These are phyloP conservation scores for Candida peoriensis DNA, from an alignment of 805 yeast genomes.

Conservation along the genomic window DNA sequence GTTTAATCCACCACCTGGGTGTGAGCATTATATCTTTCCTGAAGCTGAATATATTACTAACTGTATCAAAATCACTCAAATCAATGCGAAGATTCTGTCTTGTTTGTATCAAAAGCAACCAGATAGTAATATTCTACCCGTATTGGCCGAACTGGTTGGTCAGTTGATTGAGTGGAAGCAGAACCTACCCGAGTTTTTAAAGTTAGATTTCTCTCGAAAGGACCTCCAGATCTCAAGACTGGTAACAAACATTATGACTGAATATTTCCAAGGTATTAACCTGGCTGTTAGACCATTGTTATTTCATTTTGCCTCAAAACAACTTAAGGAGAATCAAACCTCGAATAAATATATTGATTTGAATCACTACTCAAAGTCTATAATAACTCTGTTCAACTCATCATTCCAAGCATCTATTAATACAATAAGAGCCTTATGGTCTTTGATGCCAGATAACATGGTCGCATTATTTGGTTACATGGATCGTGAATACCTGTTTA, in stretches of 20 bases:
- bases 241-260: slow-evolving; percentile 73
- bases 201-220: slow-evolving; percentile 54
- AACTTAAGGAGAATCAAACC: slow-evolving; percentile 44
- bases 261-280: slow-evolving; percentile 78
- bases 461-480: slow-evolving; percentile 83
- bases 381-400: slow-evolving; percentile 65
- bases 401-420: slow-evolving; percentile 79
- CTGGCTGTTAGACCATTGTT: slow-evolving; percentile 72
- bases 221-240: slow-evolving; percentile 55
- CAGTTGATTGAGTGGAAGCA: slow-evolving; percentile 65
- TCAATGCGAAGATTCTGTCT: slow-evolving; percentile 67
- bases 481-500: slow-evolving; percentile 79
- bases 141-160: slow-evolving; percentile 63
- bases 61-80: slow-evolving; percentile 74
- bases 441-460: slow-evolving; percentile 69
- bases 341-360: slow-evolving; percentile 55
- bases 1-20: slow-evolving; percentile 54
- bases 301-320: slow-evolving; percentile 70
- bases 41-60: slow-evolving; percentile 72
- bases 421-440: slow-evolving; percentile 70
- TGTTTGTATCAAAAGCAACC: slow-evolving; percentile 73
- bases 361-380: slow-evolving; percentile 60
- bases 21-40: slow-evolving; percentile 67
- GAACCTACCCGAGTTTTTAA: slow-evolving; percentile 56
- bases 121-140: slow-evolving; percentile 67